Evolutionary conservation across 2,329 filamentous ascomycete species (phyloP), one percentile per base, ranked within the genome.

Genomic region (Xylaria polymorpha): DNA sequence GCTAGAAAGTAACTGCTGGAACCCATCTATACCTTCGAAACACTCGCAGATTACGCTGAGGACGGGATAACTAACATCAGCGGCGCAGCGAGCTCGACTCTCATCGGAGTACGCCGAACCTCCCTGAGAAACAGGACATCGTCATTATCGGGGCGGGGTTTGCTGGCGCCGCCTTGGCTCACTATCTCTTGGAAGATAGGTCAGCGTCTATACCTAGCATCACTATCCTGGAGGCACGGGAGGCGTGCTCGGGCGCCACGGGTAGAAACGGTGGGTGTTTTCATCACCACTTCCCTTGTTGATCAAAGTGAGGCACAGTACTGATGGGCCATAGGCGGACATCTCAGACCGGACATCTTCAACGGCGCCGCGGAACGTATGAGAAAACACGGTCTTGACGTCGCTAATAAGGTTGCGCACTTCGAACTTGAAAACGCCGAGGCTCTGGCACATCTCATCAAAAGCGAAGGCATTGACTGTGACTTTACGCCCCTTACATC

Each of bases 81-180:
- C 3, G 41, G 32, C 12, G 14, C 12, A 59, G 56, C 43, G 75
- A 82, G 69, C 79, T 88, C 1, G 79, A 84, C 18, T 83, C 82
- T 43, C 85, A 88, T 73, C 82, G 84, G 20, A 85, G 84, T 4
- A 87, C 86, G 1, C 72, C 80, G 18, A 77, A 83, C 9, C 78
- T 88, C 7, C 85, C 86, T 1, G 69, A 78, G 18, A 78, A 81
- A 60, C 84, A 83, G 10, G 85, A 87, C 74, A 81, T 87, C 22
- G 39, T 68, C 7, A 83, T 88, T 46, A 81, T 88, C 29, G 86
- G 86, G 44, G 85, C 82, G 56, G 86, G 86, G 15, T 86, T 87
- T 71, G 84, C 85, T 6, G 86, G 86, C 20, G 80, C 82, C 15
- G 83, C 83, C 61, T 78, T 81, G 25, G 85, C 84, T 10, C 81